Evolutionary conservation across 2,329 filamentous ascomycete genomes (phyloP), one percentile per base, ranked within the genome.

Genomic region (Chaetomiaceae sp.): DNA sequence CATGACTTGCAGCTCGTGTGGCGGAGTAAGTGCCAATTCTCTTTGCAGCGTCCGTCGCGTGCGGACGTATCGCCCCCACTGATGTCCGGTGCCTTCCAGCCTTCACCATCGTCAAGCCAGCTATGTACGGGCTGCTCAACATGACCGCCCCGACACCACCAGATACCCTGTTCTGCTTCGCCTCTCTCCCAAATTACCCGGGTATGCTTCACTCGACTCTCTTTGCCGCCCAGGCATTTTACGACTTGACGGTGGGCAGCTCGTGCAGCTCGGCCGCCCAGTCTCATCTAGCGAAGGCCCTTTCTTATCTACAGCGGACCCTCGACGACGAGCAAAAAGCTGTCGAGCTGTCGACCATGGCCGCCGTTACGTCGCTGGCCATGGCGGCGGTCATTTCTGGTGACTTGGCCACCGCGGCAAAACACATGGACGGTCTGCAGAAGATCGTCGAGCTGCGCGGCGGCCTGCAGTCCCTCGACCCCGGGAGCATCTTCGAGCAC

Each of bases 351-450:
- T 43, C 52, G 6, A 62, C 58, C 9, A 53, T 60, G 44, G 42
- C 46, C 6, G 49, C 57, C 2, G 53, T 59, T 1, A 29, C 50
- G 2, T 52, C 54, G 2, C 43, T 62, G 6, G 58, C 59, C 1
- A 55, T 51, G 11, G 50, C 56, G 1, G 55, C 59, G 1, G 47
- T 54, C 6, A 40, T 60, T 1, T 14, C 51, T 7, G 58, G 58
- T 0, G 59, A 61, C 14, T n/a, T 57, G 2, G 47, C 47, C 12
- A 54, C 55, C 0, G 48, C 53, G 1, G 30, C 20, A 7, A 58
- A 56, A 41, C 59, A 62, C 36, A 54, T 60, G 50, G 47, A 60
- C 29, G 59, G 59, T 0, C 39, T 61, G 33, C 27, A 47, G 30
- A 30, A 37, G 11, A 57, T 62, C 8, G 35, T 62, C 6, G 35